phyloP scores from a whole-genome alignment of 768 basidiomycete genomes.

The Agrocybe praecox region DNA sequence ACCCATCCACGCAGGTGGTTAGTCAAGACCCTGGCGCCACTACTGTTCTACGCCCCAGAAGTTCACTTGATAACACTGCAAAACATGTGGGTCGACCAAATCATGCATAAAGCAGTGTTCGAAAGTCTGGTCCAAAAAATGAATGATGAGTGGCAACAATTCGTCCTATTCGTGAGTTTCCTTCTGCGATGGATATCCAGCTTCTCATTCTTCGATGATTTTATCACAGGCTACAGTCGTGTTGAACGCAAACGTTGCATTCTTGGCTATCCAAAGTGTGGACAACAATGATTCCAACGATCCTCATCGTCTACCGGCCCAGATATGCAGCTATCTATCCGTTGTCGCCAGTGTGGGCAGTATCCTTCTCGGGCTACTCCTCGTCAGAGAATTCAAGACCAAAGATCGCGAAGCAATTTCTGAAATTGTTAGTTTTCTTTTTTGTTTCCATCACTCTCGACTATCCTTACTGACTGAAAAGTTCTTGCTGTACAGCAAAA shows the following conservation, averaged over 20 bases:
- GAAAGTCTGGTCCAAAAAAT: conserved; percentile 14
- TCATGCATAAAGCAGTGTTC: conserved; percentile 33
- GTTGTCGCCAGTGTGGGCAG: conserved; percentile 44
- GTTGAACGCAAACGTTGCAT: conserved; percentile 57
- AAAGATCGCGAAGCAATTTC: neutral
- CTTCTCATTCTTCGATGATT: neutral
- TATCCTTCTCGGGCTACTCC: conserved; percentile 43
- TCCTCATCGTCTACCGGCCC: conserved; percentile 32
- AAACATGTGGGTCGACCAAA: conserved; percentile 46
- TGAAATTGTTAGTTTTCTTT: neutral
- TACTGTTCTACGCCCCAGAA: conserved; percentile 48
- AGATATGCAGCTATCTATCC: conserved; percentile 50
- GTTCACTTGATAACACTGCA: conserved; percentile 43
- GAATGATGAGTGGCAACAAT: conserved; percentile 28
- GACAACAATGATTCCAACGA: conserved; percentile 17
- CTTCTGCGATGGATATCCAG: neutral
- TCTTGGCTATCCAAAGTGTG: conserved; percentile 51
- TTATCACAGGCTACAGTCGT: conserved; percentile 50
- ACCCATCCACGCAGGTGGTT: conserved; percentile 26
- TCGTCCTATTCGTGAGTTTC: conserved; percentile 41
- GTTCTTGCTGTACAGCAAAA: neutral
- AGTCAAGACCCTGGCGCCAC: conserved; percentile 35
- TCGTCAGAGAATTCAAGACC: conserved; percentile 40
- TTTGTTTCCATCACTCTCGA: conserved; percentile 3
- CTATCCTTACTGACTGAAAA: conserved; percentile 10